These are phyloP conservation scores for Bertia moriformis DNA, from an alignment of 2,329 filamentous ascomycete genomes.

Conservation along the genomic window DNA sequence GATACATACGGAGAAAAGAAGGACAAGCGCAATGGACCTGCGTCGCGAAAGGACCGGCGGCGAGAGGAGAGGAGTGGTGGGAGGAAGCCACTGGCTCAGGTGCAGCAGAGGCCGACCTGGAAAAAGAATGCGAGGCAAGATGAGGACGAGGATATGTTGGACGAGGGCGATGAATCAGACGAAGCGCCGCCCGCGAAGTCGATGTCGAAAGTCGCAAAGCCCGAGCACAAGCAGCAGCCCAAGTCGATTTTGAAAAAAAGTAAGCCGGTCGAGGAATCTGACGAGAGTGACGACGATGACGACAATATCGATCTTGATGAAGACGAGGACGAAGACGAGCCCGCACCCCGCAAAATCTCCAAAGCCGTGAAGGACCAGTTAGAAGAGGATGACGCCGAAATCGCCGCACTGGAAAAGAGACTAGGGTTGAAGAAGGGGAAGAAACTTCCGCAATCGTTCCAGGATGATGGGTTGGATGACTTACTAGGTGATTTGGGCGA, in stretches of 20 bases:
- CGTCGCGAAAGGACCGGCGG: background rate
- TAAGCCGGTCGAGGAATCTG: background rate
- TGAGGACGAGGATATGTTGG: background rate
- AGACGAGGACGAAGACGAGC: slow-evolving; percentile 2
- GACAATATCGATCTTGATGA: slow-evolving; percentile 12
- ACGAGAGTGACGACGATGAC: slow-evolving; percentile 1
- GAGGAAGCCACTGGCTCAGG: too few species aligned
- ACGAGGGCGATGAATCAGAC: background rate
- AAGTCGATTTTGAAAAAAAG: background rate
- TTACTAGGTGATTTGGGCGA: slow-evolving; percentile 41
- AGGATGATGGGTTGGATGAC: slow-evolving; percentile 52
- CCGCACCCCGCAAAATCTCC: slow-evolving; percentile 4
- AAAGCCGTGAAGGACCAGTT: slow-evolving; percentile 32
- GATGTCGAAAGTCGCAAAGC: background rate
- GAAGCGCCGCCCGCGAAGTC: background rate
- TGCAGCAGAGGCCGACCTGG: background rate
- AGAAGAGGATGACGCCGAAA: slow-evolving; percentile 54
- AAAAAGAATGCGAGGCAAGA: background rate
- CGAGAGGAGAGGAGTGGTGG: background rate
- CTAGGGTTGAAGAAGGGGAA: slow-evolving; percentile 46
- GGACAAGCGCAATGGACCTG: background rate
- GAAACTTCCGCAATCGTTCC: slow-evolving; percentile 38
- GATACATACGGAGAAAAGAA: slow-evolving; percentile 1
- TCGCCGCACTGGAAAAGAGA: slow-evolving; percentile 54
- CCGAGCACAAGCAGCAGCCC: background rate